phyloP scores from a whole-genome alignment of 2,329 filamentous ascomycete species.

The Exophiala calicioides region DNA sequence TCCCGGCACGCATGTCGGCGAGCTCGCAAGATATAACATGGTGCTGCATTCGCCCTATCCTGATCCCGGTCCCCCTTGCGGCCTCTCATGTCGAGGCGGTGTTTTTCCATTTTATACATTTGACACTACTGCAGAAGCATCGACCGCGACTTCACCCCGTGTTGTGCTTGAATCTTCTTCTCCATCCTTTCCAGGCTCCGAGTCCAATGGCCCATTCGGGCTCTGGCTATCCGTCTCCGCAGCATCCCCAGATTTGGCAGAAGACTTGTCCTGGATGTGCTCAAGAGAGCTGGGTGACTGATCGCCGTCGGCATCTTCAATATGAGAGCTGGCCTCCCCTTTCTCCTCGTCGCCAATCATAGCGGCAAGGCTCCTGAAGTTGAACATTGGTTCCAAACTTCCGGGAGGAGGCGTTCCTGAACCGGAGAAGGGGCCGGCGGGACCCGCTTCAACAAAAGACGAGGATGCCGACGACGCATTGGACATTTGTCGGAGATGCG shows the following conservation, averaged over 20 bases:
- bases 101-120: conserved; percentile 15
- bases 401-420: conserved; percentile 46
- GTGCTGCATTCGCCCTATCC: too few species aligned
- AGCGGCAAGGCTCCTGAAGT: conserved; percentile 82
- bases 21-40: too few species aligned
- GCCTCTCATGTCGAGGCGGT: too few species aligned
- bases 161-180: conserved; percentile 3
- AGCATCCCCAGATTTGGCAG: background rate
- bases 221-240: conserved; percentile 1
- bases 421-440: conserved; percentile 39
- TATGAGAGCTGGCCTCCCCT: conserved; percentile 38
- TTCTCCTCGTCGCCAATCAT: conserved; percentile 72
- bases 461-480: conserved; percentile 83
- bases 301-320: conserved; percentile 36
- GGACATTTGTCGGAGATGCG: conserved; percentile 78
- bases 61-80: too few species aligned
- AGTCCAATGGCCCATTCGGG: conserved; percentile 9
- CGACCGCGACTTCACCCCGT: conserved; percentile 9
- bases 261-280: conserved; percentile 1
- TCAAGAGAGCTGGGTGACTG: conserved; percentile 10
- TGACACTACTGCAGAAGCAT: conserved; percentile 12
- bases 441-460: conserved; percentile 68
- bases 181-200: conserved; percentile 8
- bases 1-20: too few species aligned
- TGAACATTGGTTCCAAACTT: conserved; percentile 77